Evolutionary conservation across 78 protist species (phyloP).

Genomic region (Dictyostelium purpureum): DNA sequence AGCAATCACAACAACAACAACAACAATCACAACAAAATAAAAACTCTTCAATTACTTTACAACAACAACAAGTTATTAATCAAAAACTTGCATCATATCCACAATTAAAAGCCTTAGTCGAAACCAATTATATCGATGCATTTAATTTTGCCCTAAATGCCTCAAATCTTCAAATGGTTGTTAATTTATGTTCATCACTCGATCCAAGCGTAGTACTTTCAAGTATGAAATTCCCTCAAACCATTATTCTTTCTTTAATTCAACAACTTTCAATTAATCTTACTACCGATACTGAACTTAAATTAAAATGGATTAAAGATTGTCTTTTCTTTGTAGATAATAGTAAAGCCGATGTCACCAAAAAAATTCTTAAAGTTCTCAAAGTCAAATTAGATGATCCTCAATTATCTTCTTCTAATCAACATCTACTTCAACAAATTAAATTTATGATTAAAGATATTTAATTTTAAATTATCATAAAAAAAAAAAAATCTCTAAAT

Average conservation of each 20-base stretch:
- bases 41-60: neutral
- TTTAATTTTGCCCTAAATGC: slow-evolving; percentile 61
- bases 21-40: neutral
- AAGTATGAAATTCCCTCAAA: neutral
- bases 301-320: slow-evolving; percentile 71
- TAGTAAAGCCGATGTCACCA: neutral
- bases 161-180: slow-evolving; percentile 47
- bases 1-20: neutral
- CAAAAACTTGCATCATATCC: slow-evolving; percentile 19
- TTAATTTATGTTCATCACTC: slow-evolving; percentile 15
- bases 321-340: slow-evolving; percentile 4
- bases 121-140: slow-evolving; percentile 10
- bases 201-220: slow-evolving; percentile 27
- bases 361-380: neutral
- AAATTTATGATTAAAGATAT: slow-evolving; percentile 7
- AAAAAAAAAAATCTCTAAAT: neutral
- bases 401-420: neutral
- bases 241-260: slow-evolving; percentile 37
- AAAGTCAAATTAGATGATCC: slow-evolving; percentile 21
- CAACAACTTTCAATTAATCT: slow-evolving; percentile 62
- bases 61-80: neutral
- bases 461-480: neutral
- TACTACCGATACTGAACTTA: slow-evolving; percentile 9
- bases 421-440: slow-evolving; percentile 3
- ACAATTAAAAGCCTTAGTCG: slow-evolving; percentile 26